These are phyloP conservation scores for Suillus spraguei DNA, from an alignment of 768 basidiomycete genomes.

Conservation along the genomic window DNA sequence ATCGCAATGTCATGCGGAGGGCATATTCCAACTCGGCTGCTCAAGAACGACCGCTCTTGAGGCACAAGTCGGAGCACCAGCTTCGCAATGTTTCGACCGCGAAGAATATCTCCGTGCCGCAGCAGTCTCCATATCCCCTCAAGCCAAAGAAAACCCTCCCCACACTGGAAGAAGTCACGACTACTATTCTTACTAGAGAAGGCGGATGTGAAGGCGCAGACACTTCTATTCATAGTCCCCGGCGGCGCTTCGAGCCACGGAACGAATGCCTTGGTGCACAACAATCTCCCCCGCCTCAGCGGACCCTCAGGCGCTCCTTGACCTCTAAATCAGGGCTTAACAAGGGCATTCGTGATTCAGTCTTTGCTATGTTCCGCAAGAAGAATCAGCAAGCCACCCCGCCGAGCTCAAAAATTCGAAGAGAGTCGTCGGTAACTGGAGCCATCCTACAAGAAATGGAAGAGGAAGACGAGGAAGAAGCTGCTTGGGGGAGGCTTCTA, in stretches of 20 bases:
- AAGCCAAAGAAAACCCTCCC: conserved; percentile 13
- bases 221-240: neutral
- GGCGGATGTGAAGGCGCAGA: conserved; percentile 10
- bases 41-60: conserved; percentile 10
- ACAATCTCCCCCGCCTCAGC: conserved; percentile 14
- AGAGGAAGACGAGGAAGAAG: neutral
- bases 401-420: neutral
- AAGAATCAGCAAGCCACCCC: neutral
- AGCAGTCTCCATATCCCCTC: neutral
- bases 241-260: conserved; percentile 12
- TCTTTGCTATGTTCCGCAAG: conserved; percentile 14
- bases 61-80: conserved; percentile 19
- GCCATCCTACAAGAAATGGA: neutral
- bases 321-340: conserved; percentile 11
- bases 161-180: conserved; percentile 22
- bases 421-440: neutral
- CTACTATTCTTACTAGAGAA: conserved; percentile 12
- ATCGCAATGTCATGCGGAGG: conserved; percentile 23
- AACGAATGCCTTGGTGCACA: neutral
- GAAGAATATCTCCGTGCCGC: neutral
- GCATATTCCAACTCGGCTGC: conserved; percentile 16
- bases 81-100: neutral
- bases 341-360: conserved; percentile 10
- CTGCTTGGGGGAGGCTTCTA: neutral
- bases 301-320: conserved; percentile 17